Evolutionary conservation across 345 rosid genomes (phyloP).

Genomic region (Noccaea caerulescens): DNA sequence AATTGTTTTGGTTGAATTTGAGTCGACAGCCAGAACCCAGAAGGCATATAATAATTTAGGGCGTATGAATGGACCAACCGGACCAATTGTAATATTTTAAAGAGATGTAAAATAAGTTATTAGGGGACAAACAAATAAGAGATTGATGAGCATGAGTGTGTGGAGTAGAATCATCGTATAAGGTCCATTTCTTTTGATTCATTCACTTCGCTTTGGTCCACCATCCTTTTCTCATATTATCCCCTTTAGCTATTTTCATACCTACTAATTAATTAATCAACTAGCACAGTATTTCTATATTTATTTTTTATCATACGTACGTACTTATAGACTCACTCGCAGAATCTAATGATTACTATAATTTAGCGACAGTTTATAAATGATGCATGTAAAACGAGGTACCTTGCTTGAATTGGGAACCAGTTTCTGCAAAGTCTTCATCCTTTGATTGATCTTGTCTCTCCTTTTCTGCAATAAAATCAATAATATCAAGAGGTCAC

Average conservation of each 20-base stretch:
- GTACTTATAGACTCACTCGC: neutral
- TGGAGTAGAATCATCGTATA: slow-evolving; percentile 57
- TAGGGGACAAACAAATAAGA: slow-evolving; percentile 29
- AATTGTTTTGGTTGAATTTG: slow-evolving; percentile 8
- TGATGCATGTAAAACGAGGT: slow-evolving; percentile 31
- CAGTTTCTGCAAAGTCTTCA: slow-evolving; percentile 95
- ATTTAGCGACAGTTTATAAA: neutral
- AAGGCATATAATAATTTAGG: slow-evolving; percentile 35
- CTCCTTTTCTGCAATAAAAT: slow-evolving; percentile 75
- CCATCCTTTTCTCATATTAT: slow-evolving; percentile 39
- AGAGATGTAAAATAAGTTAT: slow-evolving; percentile 26
- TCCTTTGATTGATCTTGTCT: slow-evolving; percentile 95
- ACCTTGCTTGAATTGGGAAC: slow-evolving; percentile 99
- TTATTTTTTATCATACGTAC: neutral
- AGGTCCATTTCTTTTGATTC: slow-evolving; percentile 43
- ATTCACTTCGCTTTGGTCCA: slow-evolving; percentile 49
- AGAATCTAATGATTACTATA: no score
- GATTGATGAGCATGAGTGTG: slow-evolving; percentile 37
- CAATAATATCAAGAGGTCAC: neutral
- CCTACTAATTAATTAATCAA: slow-evolving; percentile 4
- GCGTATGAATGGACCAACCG: slow-evolving; percentile 9
- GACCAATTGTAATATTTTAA: slow-evolving; percentile 17
- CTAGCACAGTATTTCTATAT: neutral
- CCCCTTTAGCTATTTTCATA: slow-evolving; percentile 5
- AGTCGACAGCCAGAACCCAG: slow-evolving; percentile 28